Conservation (phyloP, 176 grass and related monocot species). For the Coix lacrymajobi region DNA sequence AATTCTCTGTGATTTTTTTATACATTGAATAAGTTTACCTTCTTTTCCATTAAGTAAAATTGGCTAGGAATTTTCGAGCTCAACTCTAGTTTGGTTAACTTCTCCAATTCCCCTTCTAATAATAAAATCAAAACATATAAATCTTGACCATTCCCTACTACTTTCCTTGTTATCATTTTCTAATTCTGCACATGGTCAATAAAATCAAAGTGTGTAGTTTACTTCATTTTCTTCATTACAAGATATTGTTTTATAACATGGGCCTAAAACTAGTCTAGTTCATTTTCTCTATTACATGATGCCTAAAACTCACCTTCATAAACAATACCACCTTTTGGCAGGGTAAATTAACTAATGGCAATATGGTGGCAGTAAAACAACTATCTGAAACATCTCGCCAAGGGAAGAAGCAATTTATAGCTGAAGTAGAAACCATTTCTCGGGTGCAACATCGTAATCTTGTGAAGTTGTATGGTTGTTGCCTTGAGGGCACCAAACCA, state of each 20-base stretch:
- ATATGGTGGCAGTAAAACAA: slow-evolving; percentile 60
- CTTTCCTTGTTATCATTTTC: neutral
- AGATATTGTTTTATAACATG: too few relatives aligned
- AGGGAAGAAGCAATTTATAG: slow-evolving; percentile 58
- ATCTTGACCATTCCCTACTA: too few relatives aligned
- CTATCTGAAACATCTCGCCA: slow-evolving; percentile 58
- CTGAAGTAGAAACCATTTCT: slow-evolving; percentile 80
- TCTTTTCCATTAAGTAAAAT: neutral
- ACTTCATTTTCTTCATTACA: neutral
- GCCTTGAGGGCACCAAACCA: slow-evolving; percentile 49
- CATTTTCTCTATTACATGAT: neutral
- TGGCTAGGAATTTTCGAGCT: neutral
- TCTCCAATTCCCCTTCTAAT: neutral
- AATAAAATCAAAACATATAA: neutral
- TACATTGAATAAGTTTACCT: neutral
- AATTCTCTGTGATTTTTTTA: neutral
- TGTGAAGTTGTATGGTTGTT: slow-evolving; percentile 58
- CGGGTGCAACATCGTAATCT: slow-evolving; percentile 68
- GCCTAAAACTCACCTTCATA: neutral
- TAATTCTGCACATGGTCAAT: neutral
- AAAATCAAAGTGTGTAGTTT: neutral
- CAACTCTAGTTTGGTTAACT: neutral
- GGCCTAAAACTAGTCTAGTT: neutral
- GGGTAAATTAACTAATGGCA: slow-evolving; percentile 62
- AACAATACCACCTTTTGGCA: slow-evolving; percentile 5